These are phyloP conservation scores for Klebsormidium nitens DNA, from an alignment of 139 green algal species.

Conservation along the genomic window DNA sequence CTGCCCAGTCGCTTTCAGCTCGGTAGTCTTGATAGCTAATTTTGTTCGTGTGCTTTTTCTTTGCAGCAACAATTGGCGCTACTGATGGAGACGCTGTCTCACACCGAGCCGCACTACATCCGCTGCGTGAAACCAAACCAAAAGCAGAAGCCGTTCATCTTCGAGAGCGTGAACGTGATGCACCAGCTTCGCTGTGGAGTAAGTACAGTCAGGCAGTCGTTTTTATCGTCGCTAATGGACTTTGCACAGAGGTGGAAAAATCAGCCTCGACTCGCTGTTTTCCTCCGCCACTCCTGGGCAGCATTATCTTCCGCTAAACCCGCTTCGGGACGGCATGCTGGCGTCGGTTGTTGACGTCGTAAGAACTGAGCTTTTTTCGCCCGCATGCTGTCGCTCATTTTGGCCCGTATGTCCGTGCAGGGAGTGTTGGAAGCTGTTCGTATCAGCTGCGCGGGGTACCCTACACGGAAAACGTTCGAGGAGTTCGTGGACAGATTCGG, in stretches of 20 bases:
- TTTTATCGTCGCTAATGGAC: no score
- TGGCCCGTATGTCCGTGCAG: conserved; percentile 12
- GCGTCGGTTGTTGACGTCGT: no score
- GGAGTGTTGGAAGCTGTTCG: conserved; percentile 97
- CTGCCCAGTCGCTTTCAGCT: no score
- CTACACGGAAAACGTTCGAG: conserved; percentile 72
- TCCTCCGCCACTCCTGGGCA: no score
- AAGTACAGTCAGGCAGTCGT: no score
- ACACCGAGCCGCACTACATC: conserved; percentile 97
- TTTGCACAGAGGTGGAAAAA: neutral
- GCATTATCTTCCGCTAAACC: no score
- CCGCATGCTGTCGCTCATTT: no score
- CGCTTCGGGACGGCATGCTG: no score
- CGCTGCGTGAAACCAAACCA: conserved; percentile 99
- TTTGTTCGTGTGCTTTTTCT: conserved; percentile 3
- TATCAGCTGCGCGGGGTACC: conserved; percentile 93
- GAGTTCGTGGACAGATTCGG: conserved; percentile 96
- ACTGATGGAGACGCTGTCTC: conserved; percentile 82
- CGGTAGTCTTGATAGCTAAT: no score
- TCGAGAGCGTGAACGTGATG: conserved; percentile 89
- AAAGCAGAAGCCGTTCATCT: conserved; percentile 63
- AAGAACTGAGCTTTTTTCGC: no score
- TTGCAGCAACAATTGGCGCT: conserved; percentile 72
- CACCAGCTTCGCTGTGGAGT: conserved; percentile 93
- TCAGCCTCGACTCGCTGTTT: no score